These are phyloP conservation scores for Microcos paniculata DNA, from an alignment of 345 rosid species.

Conservation along the genomic window DNA sequence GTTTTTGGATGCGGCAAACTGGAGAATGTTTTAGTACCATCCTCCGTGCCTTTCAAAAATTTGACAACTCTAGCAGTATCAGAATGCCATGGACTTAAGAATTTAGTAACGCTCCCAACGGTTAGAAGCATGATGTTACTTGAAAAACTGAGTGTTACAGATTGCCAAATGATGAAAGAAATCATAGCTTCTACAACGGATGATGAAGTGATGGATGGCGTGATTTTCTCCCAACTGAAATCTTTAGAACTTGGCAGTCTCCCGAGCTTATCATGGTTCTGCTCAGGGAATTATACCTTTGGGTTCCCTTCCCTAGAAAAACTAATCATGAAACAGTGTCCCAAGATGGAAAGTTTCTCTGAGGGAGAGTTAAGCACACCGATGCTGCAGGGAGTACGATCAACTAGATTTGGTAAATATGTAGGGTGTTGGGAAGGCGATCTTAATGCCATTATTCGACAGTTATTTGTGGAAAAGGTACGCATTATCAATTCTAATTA, in stretches of 20 bases:
- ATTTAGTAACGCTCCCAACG: constrained; percentile 15
- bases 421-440: not conserved
- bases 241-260: constrained; percentile 7
- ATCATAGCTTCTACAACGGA: constrained; percentile 1
- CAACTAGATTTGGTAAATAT: not conserved
- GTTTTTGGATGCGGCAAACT: constrained; percentile 1
- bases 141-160: not conserved
- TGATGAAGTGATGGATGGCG: not conserved
- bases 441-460: not conserved
- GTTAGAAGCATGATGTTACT: constrained; percentile 23
- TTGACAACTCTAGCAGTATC: constrained; percentile 13
- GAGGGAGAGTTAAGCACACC: not conserved
- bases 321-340: not conserved
- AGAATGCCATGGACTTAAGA: constrained; percentile 12
- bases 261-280: not conserved
- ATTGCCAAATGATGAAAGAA: constrained; percentile 6
- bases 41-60: constrained; percentile 13
- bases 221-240: constrained; percentile 10
- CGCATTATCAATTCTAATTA: not conserved
- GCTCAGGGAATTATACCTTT: not conserved
- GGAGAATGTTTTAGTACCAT: constrained; percentile 2
- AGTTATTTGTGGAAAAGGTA: too few species aligned
- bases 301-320: not conserved
- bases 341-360: constrained; percentile 6
- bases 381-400: not conserved